These are phyloP conservation scores for Arachnomyces sp. DNA, from an alignment of 2,329 filamentous ascomycete genomes.

Conservation along the genomic window DNA sequence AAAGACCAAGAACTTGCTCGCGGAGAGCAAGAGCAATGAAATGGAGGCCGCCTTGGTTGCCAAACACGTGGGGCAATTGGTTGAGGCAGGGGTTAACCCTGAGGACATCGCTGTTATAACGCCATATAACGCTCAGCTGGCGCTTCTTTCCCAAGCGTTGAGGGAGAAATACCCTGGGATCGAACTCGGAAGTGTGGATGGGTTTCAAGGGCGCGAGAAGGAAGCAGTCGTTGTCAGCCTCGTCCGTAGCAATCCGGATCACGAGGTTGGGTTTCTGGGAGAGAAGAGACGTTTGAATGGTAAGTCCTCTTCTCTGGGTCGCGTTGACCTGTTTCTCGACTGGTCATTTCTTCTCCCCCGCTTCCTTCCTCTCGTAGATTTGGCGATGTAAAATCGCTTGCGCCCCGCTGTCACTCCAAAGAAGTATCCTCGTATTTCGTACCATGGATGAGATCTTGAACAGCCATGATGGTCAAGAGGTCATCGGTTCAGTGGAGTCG, in stretches of 20 bases:
- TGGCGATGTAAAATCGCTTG: too few relatives aligned
- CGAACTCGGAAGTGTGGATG: constrained; percentile 93
- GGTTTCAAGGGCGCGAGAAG: constrained; percentile 95
- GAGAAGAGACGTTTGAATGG: constrained; percentile 90
- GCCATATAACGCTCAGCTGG: constrained; percentile 91
- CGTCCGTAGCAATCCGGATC: constrained; percentile 80
- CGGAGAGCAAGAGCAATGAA: constrained; percentile 83
- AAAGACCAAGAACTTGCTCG: constrained; percentile 46
- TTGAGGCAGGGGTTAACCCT: constrained; percentile 69
- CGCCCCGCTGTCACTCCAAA: too few relatives aligned
- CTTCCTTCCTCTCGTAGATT: too few relatives aligned
- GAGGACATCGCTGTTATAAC: constrained; percentile 90
- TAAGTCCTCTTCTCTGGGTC: constrained; percentile 37
- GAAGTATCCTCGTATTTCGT: too few relatives aligned
- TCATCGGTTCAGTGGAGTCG: too few relatives aligned
- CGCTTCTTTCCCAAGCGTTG: constrained; percentile 63
- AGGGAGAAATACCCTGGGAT: constrained; percentile 76
- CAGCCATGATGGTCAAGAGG: too few relatives aligned
- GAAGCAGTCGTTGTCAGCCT: constrained; percentile 88
- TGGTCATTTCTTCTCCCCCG: constrained; percentile 11
- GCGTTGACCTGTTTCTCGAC: neutral
- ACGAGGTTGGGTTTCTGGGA: constrained; percentile 84
- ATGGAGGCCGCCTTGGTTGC: constrained; percentile 77
- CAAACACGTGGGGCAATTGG: constrained; percentile 65
- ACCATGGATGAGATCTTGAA: too few relatives aligned